Evolutionary conservation across 1,284 basidiomycete species (phyloP).

Genomic region (Trametes versicolor): DNA sequence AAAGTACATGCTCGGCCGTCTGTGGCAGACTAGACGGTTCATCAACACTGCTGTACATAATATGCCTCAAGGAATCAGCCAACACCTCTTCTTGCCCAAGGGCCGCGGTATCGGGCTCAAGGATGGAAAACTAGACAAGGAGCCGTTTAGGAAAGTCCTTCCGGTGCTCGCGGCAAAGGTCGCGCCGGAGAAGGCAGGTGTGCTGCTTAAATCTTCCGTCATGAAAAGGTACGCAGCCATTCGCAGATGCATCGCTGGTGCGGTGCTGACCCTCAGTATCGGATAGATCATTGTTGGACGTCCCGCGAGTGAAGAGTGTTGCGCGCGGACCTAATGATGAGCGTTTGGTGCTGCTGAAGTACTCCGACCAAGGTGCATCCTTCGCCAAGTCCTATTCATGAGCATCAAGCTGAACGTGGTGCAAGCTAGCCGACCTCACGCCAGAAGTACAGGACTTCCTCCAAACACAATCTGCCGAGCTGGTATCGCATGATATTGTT

Average conservation of each 20-base stretch:
- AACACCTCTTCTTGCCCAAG: constrained; percentile 61
- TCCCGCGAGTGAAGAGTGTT: constrained; percentile 74
- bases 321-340: constrained; percentile 59
- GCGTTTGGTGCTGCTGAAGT: constrained; percentile 71
- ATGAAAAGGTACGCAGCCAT: constrained; percentile 63
- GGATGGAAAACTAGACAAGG: constrained; percentile 62
- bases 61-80: constrained; percentile 38
- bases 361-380: constrained; percentile 65
- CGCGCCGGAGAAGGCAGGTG: constrained; percentile 63
- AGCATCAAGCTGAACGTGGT: constrained; percentile 33
- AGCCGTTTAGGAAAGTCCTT: constrained; percentile 70
- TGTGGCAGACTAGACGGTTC: constrained; percentile 21
- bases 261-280: constrained; percentile 5
- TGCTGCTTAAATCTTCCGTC: constrained; percentile 62
- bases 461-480: constrained; percentile 57
- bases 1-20: constrained; percentile 34
- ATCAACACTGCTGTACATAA: constrained; percentile 24
- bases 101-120: constrained; percentile 58
- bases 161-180: constrained; percentile 75
- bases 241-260: constrained; percentile 10
- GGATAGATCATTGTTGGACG: constrained; percentile 63
- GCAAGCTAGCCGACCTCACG: constrained; percentile 75
- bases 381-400: constrained; percentile 12
- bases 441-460: constrained; percentile 64
- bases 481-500: constrained; percentile 69